Conservation (phyloP, 495 filamentous ascomycete species). For the Neurospora africana region DNA sequence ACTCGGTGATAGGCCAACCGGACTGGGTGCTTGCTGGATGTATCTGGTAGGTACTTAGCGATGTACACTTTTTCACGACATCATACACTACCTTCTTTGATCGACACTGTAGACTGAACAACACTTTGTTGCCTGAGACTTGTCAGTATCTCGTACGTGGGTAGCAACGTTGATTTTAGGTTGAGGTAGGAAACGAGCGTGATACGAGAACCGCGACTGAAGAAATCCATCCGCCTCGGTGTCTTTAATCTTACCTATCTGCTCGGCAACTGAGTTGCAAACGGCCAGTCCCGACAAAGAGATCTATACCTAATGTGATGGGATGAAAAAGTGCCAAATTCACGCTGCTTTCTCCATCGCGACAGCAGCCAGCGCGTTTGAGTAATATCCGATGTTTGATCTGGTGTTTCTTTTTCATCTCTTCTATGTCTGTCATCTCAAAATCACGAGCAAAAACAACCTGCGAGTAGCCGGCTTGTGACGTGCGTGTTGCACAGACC, state of each 20-base stretch:
- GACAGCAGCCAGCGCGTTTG: background rate
- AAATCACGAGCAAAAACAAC: background rate
- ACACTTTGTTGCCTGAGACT: background rate
- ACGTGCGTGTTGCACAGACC: background rate
- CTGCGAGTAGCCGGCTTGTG: background rate
- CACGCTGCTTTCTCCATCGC: background rate
- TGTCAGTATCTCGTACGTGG: background rate
- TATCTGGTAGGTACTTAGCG: background rate
- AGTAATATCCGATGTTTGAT: background rate
- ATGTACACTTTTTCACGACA: background rate
- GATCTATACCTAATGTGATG: background rate
- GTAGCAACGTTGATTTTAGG: background rate
- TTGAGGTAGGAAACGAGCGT: background rate
- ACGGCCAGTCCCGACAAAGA: background rate
- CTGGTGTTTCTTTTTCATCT: background rate
- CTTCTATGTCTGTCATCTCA: background rate
- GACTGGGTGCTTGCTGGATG: background rate
- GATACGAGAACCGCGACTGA: background rate
- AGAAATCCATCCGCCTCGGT: background rate
- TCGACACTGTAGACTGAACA: background rate
- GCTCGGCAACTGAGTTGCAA: background rate
- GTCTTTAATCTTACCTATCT: background rate
- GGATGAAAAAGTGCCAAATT: background rate
- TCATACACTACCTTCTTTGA: background rate
- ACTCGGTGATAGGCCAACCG: background rate